Conservation (phyloP, 202 grass and related monocot genomes). For the Setaria viridis region DNA sequence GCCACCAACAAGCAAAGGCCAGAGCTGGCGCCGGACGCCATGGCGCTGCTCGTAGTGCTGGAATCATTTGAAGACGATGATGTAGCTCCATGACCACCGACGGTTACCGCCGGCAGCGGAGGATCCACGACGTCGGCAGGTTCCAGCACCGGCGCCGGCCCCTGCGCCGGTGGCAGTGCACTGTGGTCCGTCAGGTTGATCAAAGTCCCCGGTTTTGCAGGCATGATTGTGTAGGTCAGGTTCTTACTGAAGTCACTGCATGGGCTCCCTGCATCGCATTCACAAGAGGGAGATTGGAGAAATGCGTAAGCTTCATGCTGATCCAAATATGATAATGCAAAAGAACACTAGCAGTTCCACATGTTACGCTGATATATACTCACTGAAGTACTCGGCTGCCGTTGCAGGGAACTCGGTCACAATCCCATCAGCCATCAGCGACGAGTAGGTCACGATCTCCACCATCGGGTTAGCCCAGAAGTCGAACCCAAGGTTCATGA, state of each 20-base stretch:
- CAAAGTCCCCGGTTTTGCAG: slow-evolving; percentile 65
- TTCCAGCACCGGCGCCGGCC: slow-evolving; percentile 69
- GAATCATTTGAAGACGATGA: not conserved
- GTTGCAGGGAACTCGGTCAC: slow-evolving; percentile 87
- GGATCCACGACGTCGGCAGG: slow-evolving; percentile 72
- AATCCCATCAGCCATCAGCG: slow-evolving; percentile 61
- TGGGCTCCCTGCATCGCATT: slow-evolving; percentile 68
- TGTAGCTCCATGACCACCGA: slow-evolving; percentile 9
- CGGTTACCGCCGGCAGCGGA: slow-evolving; percentile 65
- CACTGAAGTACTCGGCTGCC: slow-evolving; percentile 76
- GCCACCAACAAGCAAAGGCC: slow-evolving; percentile 34
- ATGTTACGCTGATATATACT: slow-evolving; percentile 27
- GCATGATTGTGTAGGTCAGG: slow-evolving; percentile 70
- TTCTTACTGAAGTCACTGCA: slow-evolving; percentile 73
- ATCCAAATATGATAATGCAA: not conserved
- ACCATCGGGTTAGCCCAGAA: slow-evolving; percentile 80
- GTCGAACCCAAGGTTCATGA: slow-evolving; percentile 77
- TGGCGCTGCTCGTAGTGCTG: slow-evolving; percentile 14
- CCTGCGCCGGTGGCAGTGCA: slow-evolving; percentile 58
- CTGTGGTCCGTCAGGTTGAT: slow-evolving; percentile 48
- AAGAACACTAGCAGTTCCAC: not conserved
- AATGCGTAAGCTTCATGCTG: not conserved
- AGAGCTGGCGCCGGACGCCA: slow-evolving; percentile 2
- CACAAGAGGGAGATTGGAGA: not conserved
- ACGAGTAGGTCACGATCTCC: slow-evolving; percentile 69